These are phyloP conservation scores for Neonectria magnoliae DNA, from an alignment of 2,329 filamentous ascomycete genomes.

Conservation along the genomic window DNA sequence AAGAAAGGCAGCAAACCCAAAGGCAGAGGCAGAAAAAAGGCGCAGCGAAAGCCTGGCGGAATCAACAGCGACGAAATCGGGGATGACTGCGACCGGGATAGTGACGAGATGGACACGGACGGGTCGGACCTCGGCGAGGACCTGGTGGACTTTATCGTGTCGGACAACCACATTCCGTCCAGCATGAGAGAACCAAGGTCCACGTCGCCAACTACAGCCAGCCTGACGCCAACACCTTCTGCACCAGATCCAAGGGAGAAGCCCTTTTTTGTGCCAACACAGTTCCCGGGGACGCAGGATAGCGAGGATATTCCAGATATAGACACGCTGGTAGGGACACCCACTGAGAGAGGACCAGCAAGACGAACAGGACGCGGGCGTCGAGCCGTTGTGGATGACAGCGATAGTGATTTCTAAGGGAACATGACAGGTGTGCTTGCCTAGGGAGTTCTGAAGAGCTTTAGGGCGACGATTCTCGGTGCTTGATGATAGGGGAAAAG, in stretches of 20 bases:
- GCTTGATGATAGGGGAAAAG: neutral
- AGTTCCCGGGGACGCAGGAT: conserved; percentile 53
- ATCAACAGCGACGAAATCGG: conserved; percentile 59
- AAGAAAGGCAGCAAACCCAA: conserved; percentile 32
- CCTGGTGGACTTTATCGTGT: conserved; percentile 66
- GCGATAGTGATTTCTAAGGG: conserved; percentile 43
- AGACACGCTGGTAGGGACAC: conserved; percentile 41
- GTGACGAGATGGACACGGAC: conserved; percentile 57
- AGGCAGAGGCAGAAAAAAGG: conserved; percentile 37
- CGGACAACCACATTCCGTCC: conserved; percentile 55
- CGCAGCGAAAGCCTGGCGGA: conserved; percentile 38
- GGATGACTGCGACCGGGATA: conserved; percentile 62
- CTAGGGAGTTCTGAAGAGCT: neutral
- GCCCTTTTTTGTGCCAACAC: conserved; percentile 52
- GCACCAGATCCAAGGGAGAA: conserved; percentile 32
- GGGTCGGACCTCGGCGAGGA: conserved; percentile 61
- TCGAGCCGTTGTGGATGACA: conserved; percentile 45
- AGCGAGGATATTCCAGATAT: conserved; percentile 52
- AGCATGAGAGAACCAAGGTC: conserved; percentile 48
- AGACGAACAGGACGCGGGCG: conserved; percentile 39
- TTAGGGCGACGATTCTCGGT: neutral
- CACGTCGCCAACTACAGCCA: conserved; percentile 40
- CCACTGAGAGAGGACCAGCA: conserved; percentile 7
- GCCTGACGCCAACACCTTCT: conserved; percentile 34
- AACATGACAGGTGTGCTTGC: conserved; percentile 6